Evolutionary conservation across 164 flowering plant genomes (phyloP), one percentile per base, ranked within the genome.

Genomic region (Chimonanthus praecox): DNA sequence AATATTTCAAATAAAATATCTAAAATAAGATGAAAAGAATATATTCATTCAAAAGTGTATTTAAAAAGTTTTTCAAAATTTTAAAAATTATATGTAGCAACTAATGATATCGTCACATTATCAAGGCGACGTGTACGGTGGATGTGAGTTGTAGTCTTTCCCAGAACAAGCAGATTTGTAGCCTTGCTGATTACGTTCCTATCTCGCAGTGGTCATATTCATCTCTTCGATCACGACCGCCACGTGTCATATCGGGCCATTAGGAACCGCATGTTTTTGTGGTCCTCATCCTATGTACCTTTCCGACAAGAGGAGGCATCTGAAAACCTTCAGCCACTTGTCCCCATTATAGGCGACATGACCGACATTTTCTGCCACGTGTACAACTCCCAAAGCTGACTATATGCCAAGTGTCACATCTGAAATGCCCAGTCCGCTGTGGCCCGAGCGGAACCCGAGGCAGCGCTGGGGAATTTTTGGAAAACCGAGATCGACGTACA

Each of bases 331-430:
- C 68, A 18, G 68, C 68, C 15, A 45, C 68, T 16, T 65, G 68
- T 65, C 68, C 7, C 68, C 68, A 43, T 3, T 1, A 13, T 45
- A 0, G 68, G 2, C 47, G 16, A 65, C 68, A 65, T 3, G 5
- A 45, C 13, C 48, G 68, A 65, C 68, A 5, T 10, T 45, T 45
- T 43, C 68, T 45, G 68, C 43, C 68, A 65, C 68, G 68, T 65
- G 68, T 43, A 3, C n/a, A 8, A 3, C 44, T 6, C 20, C 11
- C 5, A 54, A 63, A 65, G 47, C 68, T 45, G 48, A 44, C 16
- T 2, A 45, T 10, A 2, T 10, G 60, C 60, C 60, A 54, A n/a
- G 16, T 54, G 60, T 54, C 60, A 10, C 60, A 10, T 54, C 16
- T 10, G 16, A n/a, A 54, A 4, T 54, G 60, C 16, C n/a, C n/a